Evolutionary conservation across 2,329 filamentous ascomycete genomes (phyloP).

Genomic region (Scytalidium lignicola): DNA sequence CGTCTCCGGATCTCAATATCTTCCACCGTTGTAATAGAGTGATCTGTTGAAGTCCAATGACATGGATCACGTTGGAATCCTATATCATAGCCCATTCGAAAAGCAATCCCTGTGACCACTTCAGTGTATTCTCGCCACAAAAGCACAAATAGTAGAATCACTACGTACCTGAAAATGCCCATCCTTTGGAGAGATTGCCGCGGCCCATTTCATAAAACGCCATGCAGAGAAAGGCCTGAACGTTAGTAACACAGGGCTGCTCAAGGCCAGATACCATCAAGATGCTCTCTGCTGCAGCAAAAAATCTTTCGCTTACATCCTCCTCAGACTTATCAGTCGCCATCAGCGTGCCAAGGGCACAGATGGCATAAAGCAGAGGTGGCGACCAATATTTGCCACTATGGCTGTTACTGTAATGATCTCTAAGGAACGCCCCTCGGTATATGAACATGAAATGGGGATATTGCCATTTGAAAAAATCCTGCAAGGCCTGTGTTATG

Average conservation of each 20-base stretch:
- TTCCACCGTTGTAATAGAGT: conserved; percentile 14
- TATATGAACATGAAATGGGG: conserved; percentile 30
- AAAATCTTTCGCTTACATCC: conserved; percentile 12
- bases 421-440: conserved; percentile 23
- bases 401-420: conserved; percentile 15
- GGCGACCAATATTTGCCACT: conserved; percentile 25
- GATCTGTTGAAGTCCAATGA: conserved; percentile 17
- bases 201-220: conserved; percentile 25
- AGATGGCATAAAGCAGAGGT: conserved; percentile 18
- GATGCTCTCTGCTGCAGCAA: conserved; percentile 21
- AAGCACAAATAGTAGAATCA: not conserved
- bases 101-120: conserved; percentile 22
- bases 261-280: conserved; percentile 20
- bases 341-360: conserved; percentile 19
- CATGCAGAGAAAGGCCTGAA: conserved; percentile 24
- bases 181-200: conserved; percentile 25
- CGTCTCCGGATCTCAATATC: conserved; percentile 24
- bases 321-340: conserved; percentile 9
- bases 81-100: conserved; percentile 26
- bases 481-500: conserved; percentile 14
- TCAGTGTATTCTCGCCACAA: not conserved
- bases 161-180: conserved; percentile 21
- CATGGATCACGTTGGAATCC: conserved; percentile 24
- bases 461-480: conserved; percentile 27
- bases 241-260: conserved; percentile 17